A percentile compares a stretch with the other conserved stretches of the same genome.
phyloP scores from a whole-genome alignment of 1,139 yeast genomes.

The Debaryomyces singareniensis region DNA sequence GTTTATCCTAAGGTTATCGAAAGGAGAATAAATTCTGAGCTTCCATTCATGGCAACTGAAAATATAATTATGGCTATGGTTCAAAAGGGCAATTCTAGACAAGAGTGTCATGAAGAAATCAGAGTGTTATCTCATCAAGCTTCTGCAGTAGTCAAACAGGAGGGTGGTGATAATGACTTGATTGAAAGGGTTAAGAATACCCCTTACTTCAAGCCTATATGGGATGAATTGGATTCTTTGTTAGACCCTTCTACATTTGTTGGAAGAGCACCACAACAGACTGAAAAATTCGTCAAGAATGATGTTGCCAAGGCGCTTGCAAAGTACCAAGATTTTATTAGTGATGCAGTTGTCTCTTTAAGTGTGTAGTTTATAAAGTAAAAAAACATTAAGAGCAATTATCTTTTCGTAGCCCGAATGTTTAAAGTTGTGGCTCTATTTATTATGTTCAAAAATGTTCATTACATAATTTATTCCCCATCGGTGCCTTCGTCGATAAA shows the following conservation, averaged over 20 bases:
- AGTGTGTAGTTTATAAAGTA: constrained; percentile 33
- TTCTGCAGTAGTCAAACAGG: constrained; percentile 92
- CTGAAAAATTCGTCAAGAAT: constrained; percentile 80
- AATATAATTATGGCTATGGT: constrained; percentile 99
- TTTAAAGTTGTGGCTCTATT: background rate
- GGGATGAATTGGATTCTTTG: constrained; percentile 71
- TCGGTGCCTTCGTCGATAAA: too few relatives aligned
- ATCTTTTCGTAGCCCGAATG: too few relatives aligned
- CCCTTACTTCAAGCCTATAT: constrained; percentile 82
- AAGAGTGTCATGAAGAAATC: constrained; percentile 96
- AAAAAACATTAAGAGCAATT: too few relatives aligned
- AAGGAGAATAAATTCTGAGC: constrained; percentile 89
- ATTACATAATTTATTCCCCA: too few relatives aligned
- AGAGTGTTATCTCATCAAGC: constrained; percentile 97
- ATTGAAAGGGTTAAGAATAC: constrained; percentile 82
- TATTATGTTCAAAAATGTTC: too few relatives aligned
- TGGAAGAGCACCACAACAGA: constrained; percentile 98
- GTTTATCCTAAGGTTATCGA: constrained; percentile 98
- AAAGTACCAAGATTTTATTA: constrained; percentile 57
- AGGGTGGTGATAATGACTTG: constrained; percentile 97
- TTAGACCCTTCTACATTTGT: constrained; percentile 92
- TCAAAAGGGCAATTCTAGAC: constrained; percentile 95
- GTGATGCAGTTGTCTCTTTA: constrained; percentile 54
- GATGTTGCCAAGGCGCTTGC: constrained; percentile 81
- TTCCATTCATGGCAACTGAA: constrained; percentile 99